Base-by-base conservation (phyloP, 805 yeast species). In the Hanseniaspora thailandica region DNA sequence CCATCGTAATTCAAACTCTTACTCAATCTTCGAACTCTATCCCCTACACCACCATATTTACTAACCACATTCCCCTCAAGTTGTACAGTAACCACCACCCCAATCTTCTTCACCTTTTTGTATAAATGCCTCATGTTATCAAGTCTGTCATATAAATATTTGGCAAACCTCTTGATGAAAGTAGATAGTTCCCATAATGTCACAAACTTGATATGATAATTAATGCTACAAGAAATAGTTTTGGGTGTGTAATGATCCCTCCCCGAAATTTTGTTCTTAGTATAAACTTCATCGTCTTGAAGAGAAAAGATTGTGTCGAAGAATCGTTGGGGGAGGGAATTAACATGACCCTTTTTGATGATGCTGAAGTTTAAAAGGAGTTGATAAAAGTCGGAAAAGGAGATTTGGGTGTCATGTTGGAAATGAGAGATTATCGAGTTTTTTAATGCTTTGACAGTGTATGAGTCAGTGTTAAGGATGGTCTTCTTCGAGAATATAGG, bases 401-500 rank as follows among this genome's bases (percentile, higher is more conserved):
- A n/a, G 4, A 41, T 13, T 5, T 43, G n/a, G 4, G 12, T 19
- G 10, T 43, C 46, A 30, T 43, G 46, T 12, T 43, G 28, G 23
- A 26, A 43, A 30, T 28, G n/a, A 4, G 19, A 7, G 5, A 43
- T 17, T 5, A 43, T 20, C 3, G 28, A 25, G 12, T 43, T 10
- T 13, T 45, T 62, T 0, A 66, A 61, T 0, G 69, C 60, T 1
- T 65, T 56, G 3, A 59, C 47, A 5, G 55, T 19, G 36, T 53
- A 13, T n/a, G 9, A 7, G 36, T 26, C 3, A 56, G 25, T n/a
- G 38, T 34, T 23, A 28, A 36, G 31, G 46, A 58, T 19, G 7
- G 20, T 5, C 10, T 31, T 23, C 31, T 45, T 26, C 30, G 33
- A 33, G 12, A 35, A 25, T 1, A 20, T 9, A 26, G 57, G 0